A percentile compares a stretch with the other conserved stretches of the same genome.
phyloP scores from a whole-genome alignment of 1,139 yeast species.

The Yamadazyma jaroonii region DNA sequence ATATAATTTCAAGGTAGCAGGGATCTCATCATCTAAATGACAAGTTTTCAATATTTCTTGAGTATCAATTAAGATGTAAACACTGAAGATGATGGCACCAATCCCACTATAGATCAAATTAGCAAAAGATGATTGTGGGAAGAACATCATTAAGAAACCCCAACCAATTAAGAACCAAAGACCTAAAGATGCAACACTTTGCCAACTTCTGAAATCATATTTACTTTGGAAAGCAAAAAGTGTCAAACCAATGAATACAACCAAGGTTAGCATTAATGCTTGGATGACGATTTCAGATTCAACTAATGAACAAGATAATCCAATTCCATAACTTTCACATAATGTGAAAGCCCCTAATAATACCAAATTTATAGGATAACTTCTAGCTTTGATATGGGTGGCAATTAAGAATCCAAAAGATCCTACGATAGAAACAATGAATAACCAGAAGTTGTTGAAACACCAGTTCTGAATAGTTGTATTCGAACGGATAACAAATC shows the following conservation, averaged over 20 bases:
- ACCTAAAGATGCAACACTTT: constrained; percentile 58
- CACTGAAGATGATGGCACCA: constrained; percentile 73
- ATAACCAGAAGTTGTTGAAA: constrained; percentile 57
- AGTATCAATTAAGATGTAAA: constrained; percentile 77
- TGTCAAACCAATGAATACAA: constrained; percentile 74
- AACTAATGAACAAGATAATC: constrained; percentile 61
- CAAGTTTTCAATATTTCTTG: constrained; percentile 76
- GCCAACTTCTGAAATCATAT: constrained; percentile 76
- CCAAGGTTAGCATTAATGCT: constrained; percentile 66
- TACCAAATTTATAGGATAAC: constrained; percentile 59
- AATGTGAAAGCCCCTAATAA: constrained; percentile 66
- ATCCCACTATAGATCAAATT: constrained; percentile 67
- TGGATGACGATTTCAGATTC: constrained; percentile 66
- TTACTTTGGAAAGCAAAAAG: constrained; percentile 78
- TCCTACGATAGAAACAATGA: constrained; percentile 55
- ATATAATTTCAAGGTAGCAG: constrained; percentile 74
- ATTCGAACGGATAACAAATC: constrained; percentile 51
- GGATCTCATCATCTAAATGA: constrained; percentile 83
- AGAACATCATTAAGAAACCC: constrained; percentile 67
- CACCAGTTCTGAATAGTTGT: constrained; percentile 56
- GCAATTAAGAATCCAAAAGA: constrained; percentile 62
- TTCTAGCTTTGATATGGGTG: constrained; percentile 56
- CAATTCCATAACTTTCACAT: constrained; percentile 72
- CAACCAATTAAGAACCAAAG: constrained; percentile 71
- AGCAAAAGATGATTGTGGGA: constrained; percentile 51